Conservation (phyloP, 495 filamentous ascomycete species). For the Aspergillus nanangensis region DNA sequence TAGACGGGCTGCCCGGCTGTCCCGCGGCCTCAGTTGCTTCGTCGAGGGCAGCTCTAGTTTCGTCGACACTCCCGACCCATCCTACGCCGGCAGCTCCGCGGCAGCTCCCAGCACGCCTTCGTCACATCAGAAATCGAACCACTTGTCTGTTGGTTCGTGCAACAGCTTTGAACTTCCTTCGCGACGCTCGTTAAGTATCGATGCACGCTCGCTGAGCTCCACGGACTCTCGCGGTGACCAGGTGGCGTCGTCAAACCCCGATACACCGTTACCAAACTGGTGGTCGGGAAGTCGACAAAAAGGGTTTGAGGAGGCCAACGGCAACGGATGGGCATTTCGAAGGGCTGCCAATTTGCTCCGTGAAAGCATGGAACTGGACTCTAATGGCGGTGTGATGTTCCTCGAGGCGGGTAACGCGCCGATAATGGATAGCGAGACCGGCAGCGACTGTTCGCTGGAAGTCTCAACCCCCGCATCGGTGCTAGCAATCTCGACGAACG, state of each 20-base stretch:
- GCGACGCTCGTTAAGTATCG: conserved; percentile 22
- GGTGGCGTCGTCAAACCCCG: conserved; percentile 16
- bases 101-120: conserved; percentile 20
- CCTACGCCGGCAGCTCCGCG: conserved; percentile 19
- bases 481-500: conserved; percentile 32
- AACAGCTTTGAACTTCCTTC: conserved; percentile 23
- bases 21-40: conserved; percentile 58
- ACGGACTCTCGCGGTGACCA: conserved; percentile 21
- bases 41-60: conserved; percentile 52
- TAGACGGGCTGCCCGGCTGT: conserved; percentile 53
- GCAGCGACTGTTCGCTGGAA: conserved; percentile 29
- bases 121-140: conserved; percentile 21
- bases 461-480: conserved; percentile 28
- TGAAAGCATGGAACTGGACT: conserved; percentile 49
- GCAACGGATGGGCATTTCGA: conserved; percentile 44
- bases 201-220: conserved; percentile 28
- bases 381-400: conserved; percentile 51
- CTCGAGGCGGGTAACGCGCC: conserved; percentile 38
- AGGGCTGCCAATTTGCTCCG: conserved; percentile 55
- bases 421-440: conserved; percentile 25
- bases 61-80: conserved; percentile 27
- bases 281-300: conserved; percentile 29
- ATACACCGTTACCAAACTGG: conserved; percentile 37
- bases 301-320: conserved; percentile 34
- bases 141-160: conserved; percentile 24